These are phyloP conservation scores for Nepenthes alata DNA, from an alignment of 179 eudicot genomes.

Conservation along the genomic window DNA sequence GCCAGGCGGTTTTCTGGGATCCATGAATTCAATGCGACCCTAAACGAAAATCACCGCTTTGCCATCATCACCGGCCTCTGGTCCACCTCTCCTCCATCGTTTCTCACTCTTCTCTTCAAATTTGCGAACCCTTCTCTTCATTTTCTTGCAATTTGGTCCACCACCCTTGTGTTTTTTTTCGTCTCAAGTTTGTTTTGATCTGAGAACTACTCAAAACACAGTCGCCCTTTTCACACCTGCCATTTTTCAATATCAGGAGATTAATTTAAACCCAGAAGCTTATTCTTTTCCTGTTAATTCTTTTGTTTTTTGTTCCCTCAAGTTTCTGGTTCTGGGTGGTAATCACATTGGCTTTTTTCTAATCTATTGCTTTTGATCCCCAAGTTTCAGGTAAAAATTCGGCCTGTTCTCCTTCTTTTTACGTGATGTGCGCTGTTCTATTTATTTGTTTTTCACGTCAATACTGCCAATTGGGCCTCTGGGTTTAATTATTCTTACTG, in stretches of 20 bases:
- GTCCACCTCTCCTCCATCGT: neutral
- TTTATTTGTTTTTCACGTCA: neutral
- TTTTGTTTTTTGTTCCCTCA: neutral
- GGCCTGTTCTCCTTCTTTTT: slow-evolving; percentile 8
- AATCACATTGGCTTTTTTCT: slow-evolving; percentile 7
- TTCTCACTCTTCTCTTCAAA: slow-evolving; percentile 5
- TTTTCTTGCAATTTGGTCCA: slow-evolving; percentile 9
- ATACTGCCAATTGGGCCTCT: neutral
- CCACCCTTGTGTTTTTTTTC: slow-evolving; percentile 9
- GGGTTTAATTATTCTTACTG: slow-evolving; percentile 1
- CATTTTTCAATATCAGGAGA: neutral
- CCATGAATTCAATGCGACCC: neutral
- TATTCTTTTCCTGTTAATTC: neutral
- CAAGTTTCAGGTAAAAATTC: neutral
- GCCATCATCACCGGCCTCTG: neutral
- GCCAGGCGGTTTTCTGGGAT: neutral
- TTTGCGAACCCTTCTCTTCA: slow-evolving; percentile 12
- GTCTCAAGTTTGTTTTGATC: slow-evolving; percentile 10
- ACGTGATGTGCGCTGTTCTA: neutral
- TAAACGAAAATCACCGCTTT: neutral
- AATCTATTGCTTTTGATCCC: neutral
- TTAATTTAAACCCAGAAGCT: slow-evolving; percentile 1
- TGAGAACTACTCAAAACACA: slow-evolving; percentile 12
- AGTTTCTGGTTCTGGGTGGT: slow-evolving; percentile 8
- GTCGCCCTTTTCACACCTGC: slow-evolving; percentile 1